Conservation (phyloP, 2,329 filamentous ascomycete genomes). For the Davidsoniella neocaledoniae region DNA sequence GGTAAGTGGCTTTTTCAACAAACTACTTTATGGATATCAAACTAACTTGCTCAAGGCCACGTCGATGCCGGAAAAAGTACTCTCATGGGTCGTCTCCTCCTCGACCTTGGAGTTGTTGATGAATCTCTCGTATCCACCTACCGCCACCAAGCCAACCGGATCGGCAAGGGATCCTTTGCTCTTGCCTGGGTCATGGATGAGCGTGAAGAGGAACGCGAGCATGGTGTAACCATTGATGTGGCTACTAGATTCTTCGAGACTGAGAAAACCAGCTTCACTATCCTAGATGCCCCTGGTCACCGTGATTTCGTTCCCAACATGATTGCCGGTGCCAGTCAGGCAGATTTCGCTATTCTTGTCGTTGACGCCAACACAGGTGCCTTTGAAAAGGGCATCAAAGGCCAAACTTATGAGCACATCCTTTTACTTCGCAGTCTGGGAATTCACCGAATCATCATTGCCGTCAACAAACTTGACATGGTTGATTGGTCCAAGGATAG, state of each 20-base stretch:
- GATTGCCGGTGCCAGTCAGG: constrained; percentile 92
- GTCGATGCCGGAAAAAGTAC: constrained; percentile 97
- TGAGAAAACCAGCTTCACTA: constrained; percentile 71
- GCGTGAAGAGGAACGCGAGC: constrained; percentile 69
- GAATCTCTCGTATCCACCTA: constrained; percentile 80
- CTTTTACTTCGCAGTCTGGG: constrained; percentile 80
- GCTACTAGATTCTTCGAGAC: constrained; percentile 92
- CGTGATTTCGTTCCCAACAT: constrained; percentile 96
- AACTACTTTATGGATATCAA: neutral
- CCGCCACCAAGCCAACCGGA: constrained; percentile 70
- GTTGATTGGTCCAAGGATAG: constrained; percentile 67
- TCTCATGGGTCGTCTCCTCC: constrained; percentile 83
- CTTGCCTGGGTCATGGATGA: constrained; percentile 95
- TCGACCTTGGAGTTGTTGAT: constrained; percentile 77
- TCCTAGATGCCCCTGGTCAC: constrained; percentile 88
- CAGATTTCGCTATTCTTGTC: constrained; percentile 87
- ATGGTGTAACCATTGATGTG: constrained; percentile 92
- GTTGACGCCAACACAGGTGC: constrained; percentile 82
- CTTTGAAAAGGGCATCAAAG: constrained; percentile 83
- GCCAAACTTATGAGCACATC: constrained; percentile 89
- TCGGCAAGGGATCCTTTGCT: constrained; percentile 90
- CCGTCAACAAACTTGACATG: constrained; percentile 88
- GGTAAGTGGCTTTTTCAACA: constrained; percentile 33
- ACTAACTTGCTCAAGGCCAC: constrained; percentile 45
- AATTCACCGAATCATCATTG: constrained; percentile 72